Conservation (phyloP, 2,329 filamentous ascomycete species). For the Coniella lustricola region DNA sequence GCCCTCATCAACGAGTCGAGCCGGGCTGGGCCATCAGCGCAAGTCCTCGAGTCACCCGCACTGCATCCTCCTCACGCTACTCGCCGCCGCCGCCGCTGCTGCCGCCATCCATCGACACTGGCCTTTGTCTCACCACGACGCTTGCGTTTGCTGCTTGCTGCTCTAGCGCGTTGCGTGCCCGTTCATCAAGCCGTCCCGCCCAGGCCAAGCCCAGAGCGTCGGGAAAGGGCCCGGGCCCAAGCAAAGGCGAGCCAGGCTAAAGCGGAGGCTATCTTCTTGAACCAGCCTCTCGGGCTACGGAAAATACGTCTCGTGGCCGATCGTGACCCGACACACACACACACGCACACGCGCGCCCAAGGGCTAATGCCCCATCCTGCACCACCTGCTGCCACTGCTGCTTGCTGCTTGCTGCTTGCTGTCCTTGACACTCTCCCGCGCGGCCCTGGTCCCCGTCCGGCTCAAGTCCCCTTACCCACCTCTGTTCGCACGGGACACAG, state of each 20-base stretch:
- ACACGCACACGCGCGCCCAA: background rate
- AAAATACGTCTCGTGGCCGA: slow-evolving; percentile 15
- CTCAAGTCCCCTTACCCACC: slow-evolving; percentile 7
- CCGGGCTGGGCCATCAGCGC: background rate
- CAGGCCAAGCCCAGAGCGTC: background rate
- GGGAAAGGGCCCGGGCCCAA: no score
- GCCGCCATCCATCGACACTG: no score
- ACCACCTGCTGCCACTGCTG: slow-evolving; percentile 5
- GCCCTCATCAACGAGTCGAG: no score
- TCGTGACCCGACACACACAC: slow-evolving; percentile 12
- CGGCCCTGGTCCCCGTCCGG: background rate
- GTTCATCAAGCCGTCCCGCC: background rate
- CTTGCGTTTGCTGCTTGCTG: background rate
- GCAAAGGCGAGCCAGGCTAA: no score
- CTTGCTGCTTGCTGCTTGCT: background rate
- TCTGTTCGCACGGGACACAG: slow-evolving; percentile 5
- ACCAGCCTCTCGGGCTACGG: slow-evolving; percentile 8
- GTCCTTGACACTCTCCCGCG: background rate
- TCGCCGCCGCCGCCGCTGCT: no score
- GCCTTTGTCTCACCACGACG: no score
- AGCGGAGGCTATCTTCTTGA: background rate
- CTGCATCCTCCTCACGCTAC: no score
- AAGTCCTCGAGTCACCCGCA: no score
- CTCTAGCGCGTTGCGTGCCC: background rate
- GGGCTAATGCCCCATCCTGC: slow-evolving; percentile 11